Evolutionary conservation across 1,139 yeast species (phyloP).

Genomic region (Suhomyces wounanorum): DNA sequence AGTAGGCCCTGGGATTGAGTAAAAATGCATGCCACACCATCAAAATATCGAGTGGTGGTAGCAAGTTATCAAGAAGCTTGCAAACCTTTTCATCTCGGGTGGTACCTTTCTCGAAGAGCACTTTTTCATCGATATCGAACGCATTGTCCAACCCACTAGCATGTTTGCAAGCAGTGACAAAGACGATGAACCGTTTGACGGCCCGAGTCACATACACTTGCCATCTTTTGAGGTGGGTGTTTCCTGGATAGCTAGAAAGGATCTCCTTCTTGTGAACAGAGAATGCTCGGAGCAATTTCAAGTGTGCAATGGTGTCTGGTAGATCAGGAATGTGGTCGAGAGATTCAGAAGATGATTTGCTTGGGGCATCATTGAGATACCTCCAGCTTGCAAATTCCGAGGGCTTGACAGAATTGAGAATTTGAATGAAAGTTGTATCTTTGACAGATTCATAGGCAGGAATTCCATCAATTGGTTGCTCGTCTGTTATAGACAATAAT

Average conservation of each 20-base stretch:
- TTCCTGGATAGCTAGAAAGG: constrained; percentile 9
- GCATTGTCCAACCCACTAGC: constrained; percentile 1
- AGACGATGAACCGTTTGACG: constrained; percentile 31
- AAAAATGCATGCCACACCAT: constrained; percentile 44
- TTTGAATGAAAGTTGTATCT: background rate
- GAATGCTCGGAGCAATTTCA: constrained; percentile 35
- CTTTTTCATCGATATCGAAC: constrained; percentile 5
- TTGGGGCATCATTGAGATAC: background rate
- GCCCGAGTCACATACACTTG: constrained; percentile 32
- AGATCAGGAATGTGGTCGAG: constrained; percentile 13
- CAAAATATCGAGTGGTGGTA: constrained; percentile 41
- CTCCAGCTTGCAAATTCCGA: constrained; percentile 3
- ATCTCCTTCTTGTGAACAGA: constrained; percentile 22
- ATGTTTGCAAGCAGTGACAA: constrained; percentile 24
- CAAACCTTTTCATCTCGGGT: constrained; percentile 1
- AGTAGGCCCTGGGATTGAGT: constrained; percentile 30
- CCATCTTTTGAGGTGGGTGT: constrained; percentile 25
- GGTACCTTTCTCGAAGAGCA: constrained; percentile 6
- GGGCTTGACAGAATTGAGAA: constrained; percentile 2
- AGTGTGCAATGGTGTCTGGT: constrained; percentile 27
- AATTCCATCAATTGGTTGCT: background rate
- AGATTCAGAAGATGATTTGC: background rate
- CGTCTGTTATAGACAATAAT: background rate
- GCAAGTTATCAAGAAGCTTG: constrained; percentile 8
- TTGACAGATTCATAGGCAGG: background rate